A percentile compares a stretch with the other conserved stretches of the same genome.
phyloP scores from a whole-genome alignment of 2,329 filamentous ascomycete species.

The Talaromyces piceae region DNA sequence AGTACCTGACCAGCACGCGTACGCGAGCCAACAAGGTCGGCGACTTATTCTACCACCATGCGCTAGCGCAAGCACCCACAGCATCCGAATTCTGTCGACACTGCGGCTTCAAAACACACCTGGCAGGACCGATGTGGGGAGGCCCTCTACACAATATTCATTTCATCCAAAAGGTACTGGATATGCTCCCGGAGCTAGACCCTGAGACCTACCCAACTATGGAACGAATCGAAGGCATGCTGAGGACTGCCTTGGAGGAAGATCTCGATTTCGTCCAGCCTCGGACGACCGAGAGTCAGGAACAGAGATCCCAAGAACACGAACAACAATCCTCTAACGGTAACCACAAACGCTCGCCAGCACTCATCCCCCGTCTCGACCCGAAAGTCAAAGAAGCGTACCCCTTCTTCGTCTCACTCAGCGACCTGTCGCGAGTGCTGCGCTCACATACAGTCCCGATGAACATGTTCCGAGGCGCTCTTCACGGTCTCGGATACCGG shows the following conservation, averaged over 20 bases:
- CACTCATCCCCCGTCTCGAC: slow-evolving; percentile 47
- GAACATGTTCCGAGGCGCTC: slow-evolving; percentile 69
- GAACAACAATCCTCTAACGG: slow-evolving; percentile 10
- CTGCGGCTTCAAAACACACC: slow-evolving; percentile 77
- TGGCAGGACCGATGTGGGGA: slow-evolving; percentile 91
- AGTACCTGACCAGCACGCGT: slow-evolving; percentile 66
- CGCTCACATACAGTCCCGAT: slow-evolving; percentile 76
- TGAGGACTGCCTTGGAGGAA: slow-evolving; percentile 81
- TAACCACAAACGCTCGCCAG: slow-evolving; percentile 3
- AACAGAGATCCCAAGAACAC: neutral
- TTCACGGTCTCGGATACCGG: slow-evolving; percentile 71
- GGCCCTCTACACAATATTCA: slow-evolving; percentile 77
- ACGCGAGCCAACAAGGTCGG: slow-evolving; percentile 63
- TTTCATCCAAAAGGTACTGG: slow-evolving; percentile 74
- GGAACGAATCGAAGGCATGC: slow-evolving; percentile 80
- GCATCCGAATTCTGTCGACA: slow-evolving; percentile 64
- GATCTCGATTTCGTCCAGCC: slow-evolving; percentile 25
- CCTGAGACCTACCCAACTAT: slow-evolving; percentile 69
- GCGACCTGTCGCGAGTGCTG: slow-evolving; percentile 64
- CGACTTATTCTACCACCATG: slow-evolving; percentile 67
- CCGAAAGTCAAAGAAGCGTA: slow-evolving; percentile 44
- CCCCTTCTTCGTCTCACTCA: slow-evolving; percentile 82
- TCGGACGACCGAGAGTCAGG: neutral
- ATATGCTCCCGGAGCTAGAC: slow-evolving; percentile 60
- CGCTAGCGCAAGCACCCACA: slow-evolving; percentile 63